Evolutionary conservation across 306 rosid genomes (phyloP).

Genomic region (Pyrus communis): DNA sequence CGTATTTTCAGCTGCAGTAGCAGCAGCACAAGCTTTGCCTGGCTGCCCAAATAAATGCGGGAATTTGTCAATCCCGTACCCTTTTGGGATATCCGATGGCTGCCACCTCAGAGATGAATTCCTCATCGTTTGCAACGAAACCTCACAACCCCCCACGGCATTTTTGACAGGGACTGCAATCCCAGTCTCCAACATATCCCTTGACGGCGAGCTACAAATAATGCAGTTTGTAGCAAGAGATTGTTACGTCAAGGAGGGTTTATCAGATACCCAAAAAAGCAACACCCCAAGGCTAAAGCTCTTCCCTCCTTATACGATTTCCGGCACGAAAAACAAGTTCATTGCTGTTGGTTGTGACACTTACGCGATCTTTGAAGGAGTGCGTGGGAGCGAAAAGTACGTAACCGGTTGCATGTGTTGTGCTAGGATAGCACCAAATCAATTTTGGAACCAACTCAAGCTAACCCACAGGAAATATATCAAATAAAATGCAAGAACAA

Average conservation of each 20-base stretch:
- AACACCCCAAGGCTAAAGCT: neutral
- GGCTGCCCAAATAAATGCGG: slow-evolving; percentile 11
- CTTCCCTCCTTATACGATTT: slow-evolving; percentile 1
- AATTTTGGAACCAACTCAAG: too few species aligned
- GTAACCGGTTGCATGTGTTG: slow-evolving; percentile 5
- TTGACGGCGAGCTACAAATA: slow-evolving; percentile 5
- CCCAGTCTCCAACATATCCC: neutral
- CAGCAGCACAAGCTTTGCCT: slow-evolving; percentile 10
- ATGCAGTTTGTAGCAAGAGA: slow-evolving; percentile 5
- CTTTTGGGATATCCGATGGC: slow-evolving; percentile 9
- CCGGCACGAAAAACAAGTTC: slow-evolving; percentile 13
- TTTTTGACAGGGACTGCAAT: neutral
- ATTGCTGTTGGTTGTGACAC: slow-evolving; percentile 15
- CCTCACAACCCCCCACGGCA: neutral
- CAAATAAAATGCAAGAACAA: too few species aligned
- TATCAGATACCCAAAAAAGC: neutral
- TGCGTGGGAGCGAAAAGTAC: neutral
- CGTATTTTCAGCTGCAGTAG: neutral
- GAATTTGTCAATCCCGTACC: slow-evolving; percentile 4
- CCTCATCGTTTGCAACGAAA: neutral
- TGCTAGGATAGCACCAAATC: too few species aligned
- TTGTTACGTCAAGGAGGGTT: neutral
- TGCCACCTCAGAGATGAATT: slow-evolving; percentile 3
- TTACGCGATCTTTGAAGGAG: neutral
- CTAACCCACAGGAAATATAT: too few species aligned